phyloP scores from a whole-genome alignment of 257 asterid species.

The Lithospermum erythrorhizon region DNA sequence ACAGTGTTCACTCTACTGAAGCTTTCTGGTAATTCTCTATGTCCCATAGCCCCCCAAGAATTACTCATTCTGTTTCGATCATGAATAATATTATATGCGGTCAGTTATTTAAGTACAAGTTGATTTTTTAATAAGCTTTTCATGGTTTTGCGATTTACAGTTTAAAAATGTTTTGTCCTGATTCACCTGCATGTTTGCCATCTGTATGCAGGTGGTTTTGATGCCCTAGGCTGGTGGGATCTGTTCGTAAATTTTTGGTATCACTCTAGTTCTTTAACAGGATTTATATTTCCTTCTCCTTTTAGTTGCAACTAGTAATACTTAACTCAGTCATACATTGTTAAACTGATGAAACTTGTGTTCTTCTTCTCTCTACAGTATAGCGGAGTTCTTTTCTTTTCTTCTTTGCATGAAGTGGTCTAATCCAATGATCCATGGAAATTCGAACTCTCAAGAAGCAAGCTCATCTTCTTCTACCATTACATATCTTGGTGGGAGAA shows the following conservation, averaged over 20 bases:
- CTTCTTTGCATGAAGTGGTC: conserved; percentile 99
- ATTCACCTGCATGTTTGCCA: no score
- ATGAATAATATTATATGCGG: no score
- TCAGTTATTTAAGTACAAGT: not conserved
- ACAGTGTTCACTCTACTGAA: no score
- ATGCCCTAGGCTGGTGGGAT: conserved; percentile 98
- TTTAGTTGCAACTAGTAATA: conserved; percentile 6
- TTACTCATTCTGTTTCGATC: not conserved
- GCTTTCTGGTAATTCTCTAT: conserved; percentile 27
- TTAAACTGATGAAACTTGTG: conserved; percentile 13
- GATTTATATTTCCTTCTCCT: conserved; percentile 5
- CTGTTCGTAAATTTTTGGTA: conserved; percentile 92
- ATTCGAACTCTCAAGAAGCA: conserved; percentile 48
- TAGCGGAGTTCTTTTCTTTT: conserved; percentile 97
- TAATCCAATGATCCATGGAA: conserved; percentile 81
- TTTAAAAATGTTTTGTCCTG: not conserved
- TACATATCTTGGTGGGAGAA: conserved; percentile 73
- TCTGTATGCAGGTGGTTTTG: conserved; percentile 53
- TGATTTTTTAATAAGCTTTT: not conserved
- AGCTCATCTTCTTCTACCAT: conserved; percentile 59
- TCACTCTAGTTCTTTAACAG: conserved; percentile 8
- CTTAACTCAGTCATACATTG: conserved; percentile 17
- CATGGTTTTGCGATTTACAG: not conserved
- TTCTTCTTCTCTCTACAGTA: conserved; percentile 36
- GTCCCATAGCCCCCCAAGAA: conserved; percentile 6